Conservation (phyloP, 73 alveolate genomes). For the Effrenium voratum region DNA sequence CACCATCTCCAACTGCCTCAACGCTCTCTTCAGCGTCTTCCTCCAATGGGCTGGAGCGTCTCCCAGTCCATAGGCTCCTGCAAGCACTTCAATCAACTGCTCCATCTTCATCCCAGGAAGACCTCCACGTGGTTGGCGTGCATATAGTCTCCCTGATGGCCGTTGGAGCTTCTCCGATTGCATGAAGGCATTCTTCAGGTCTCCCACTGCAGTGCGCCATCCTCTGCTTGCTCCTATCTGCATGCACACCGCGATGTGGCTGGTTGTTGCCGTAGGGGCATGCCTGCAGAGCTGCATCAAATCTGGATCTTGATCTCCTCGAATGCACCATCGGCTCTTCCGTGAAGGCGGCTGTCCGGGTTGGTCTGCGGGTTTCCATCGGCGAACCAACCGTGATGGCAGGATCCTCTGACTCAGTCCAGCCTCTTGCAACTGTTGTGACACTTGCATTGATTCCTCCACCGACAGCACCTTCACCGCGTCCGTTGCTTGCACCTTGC, state of each 20-base stretch:
- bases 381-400: background rate
- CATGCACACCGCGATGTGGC: background rate
- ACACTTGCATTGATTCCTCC: background rate
- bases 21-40: background rate
- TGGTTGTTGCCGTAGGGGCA: slow-evolving; percentile 21
- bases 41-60: slow-evolving; percentile 30
- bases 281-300: background rate
- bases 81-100: background rate
- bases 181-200: slow-evolving; percentile 36
- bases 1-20: background rate
- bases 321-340: background rate
- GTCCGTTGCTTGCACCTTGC: background rate
- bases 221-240: background rate
- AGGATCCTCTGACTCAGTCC: background rate
- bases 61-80: slow-evolving; percentile 5
- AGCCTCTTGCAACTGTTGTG: background rate
- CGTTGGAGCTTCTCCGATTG: background rate
- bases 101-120: background rate
- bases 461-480: background rate
- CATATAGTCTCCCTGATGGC: background rate
- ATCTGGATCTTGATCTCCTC: slow-evolving; percentile 40
- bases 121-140: slow-evolving; percentile 9
- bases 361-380: slow-evolving; percentile 19
- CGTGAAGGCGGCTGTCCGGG: background rate
- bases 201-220: background rate